Evolutionary conservation across 352 stramenopile genomes (phyloP), one percentile per base, ranked within the genome.

Genomic region (Saprolegnia parasitica): DNA sequence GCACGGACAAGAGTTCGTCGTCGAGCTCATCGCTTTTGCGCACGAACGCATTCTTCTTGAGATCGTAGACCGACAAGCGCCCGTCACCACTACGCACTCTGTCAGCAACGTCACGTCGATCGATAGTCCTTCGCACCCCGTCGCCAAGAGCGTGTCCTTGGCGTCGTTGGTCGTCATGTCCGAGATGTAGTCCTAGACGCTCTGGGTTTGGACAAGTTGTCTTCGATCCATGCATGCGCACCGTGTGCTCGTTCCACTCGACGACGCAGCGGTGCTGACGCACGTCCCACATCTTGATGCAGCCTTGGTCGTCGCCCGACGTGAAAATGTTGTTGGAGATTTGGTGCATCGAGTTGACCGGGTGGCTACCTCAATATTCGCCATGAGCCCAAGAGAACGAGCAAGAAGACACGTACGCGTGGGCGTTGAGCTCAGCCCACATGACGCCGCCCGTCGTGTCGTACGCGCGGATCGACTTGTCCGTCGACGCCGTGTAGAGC

Each of bases 161-260:
- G 90, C 83, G 20, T 80, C 75, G 74, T 95, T 91, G 15, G 80
- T 86, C 57, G 91, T 80, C 73, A 98, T 96, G 23, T 83, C 92
- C 37, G 92, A 97, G 70, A 98, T 97, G 72, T 96, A 98, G 75
- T 99, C 95, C 80, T 89, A 54, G 37, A 65, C 68, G 54, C 20
- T 45, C 24, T n/a, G n/a, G n/a, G n/a, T n/a, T n/a, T n/a, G n/a
- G n/a, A 16, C 16, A 45, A 5, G 47, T 15, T 35, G 10, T 26
- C 3, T 15, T 56, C 32, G 54, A n/a, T 68, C 15, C 5, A 63
- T 32, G 32, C 40, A 5, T 15, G n/a, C 18, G 37, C 67, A 89
- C 81, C 50, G 88, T 87, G 76, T 98, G 92, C 74, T 97, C 87
- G 62, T 98, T 96, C 81, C 91, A 98, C 67, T 91, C 82, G 15